Evolutionary conservation across 1,284 basidiomycete species (phyloP), one percentile per base, ranked within the genome.

Genomic region (Sphagnurus paluster): DNA sequence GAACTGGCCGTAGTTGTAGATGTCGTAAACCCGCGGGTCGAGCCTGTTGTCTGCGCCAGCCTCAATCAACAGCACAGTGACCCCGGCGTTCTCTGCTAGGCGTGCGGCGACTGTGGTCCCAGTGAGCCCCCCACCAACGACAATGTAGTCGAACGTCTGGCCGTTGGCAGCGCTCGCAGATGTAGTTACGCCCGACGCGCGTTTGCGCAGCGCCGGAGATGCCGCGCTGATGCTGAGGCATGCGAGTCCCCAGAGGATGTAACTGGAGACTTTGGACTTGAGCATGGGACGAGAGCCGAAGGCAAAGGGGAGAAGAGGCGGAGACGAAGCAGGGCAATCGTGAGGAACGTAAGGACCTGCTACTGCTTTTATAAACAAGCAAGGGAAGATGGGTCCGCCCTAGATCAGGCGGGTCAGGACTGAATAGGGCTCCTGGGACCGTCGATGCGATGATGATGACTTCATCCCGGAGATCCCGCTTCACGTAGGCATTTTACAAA

Each of bases 21-120:
- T 67, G 52, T 79, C 74, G 45, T 73, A 78, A 0, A 80, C 66
- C 5, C 68, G 55, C 4, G 70, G 59, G 56, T 80, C 69, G 2
- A 62, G 59, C 20, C 78, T 67, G 51, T 77, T 65, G 54, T 80
- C 77, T 9, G 62, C 62, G 5, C 82, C 82, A 1, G 75, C 80
- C 57, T 85, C 82, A 48, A 84, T 70, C 39, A 83, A 62, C n/a
- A 82, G 67, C 8, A 85, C 70, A 1, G 72, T 74, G 39, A 72
- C 63, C 6, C 57, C 55, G 1, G 77, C 58, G 53, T 86, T 74
- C 56, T 85, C 82, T 0, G 80, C 62, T 20, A 89, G 69, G 3
- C 84, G 71, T 10, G 71, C 68, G 2, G 85, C 84, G 5, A 88
- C 74, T 0, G 80, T 81, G 6, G 76, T 70, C 2, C 85, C 86